Percentiles rank a stretch among this genome's conserved stretches.
phyloP scores from a whole-genome alignment of 2,329 filamentous ascomycete genomes.

The Bipolaris cookei region DNA sequence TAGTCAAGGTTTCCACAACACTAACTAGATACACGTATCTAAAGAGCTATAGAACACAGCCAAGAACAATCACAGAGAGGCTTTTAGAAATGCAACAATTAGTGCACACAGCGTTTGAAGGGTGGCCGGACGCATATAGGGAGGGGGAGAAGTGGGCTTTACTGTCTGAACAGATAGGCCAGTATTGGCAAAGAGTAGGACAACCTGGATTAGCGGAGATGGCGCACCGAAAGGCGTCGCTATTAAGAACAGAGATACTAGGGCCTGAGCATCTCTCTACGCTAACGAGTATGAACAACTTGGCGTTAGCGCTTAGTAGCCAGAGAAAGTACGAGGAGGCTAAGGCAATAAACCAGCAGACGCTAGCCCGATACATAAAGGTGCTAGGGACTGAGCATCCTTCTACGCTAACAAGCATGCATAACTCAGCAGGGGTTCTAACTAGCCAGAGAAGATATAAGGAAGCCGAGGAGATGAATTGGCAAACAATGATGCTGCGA shows the following conservation, averaged over 20 bases:
- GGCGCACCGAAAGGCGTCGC: background rate
- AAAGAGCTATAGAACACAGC: background rate
- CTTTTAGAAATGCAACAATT: background rate
- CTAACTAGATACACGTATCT: background rate
- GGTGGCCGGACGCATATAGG: background rate
- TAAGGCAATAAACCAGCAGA: background rate
- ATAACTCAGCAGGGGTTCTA: background rate
- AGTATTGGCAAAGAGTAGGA: background rate
- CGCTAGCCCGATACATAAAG: constrained; percentile 3
- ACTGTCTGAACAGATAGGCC: background rate
- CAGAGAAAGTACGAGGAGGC: background rate
- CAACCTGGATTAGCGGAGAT: background rate
- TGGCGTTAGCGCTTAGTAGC: background rate
- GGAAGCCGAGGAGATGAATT: background rate
- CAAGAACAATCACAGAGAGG: background rate
- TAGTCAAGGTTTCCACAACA: background rate
- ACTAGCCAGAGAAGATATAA: background rate
- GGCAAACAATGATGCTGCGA: background rate
- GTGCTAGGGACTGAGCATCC: constrained; percentile 8
- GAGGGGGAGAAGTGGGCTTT: background rate
- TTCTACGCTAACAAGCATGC: background rate
- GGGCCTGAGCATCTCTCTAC: background rate
- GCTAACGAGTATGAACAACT: background rate
- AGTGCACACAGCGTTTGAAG: background rate
- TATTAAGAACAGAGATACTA: constrained; percentile 6